Evolutionary conservation across 2,329 filamentous ascomycete species (phyloP), one percentile per base, ranked within the genome.

Genomic region (Diplodia sapinea): DNA sequence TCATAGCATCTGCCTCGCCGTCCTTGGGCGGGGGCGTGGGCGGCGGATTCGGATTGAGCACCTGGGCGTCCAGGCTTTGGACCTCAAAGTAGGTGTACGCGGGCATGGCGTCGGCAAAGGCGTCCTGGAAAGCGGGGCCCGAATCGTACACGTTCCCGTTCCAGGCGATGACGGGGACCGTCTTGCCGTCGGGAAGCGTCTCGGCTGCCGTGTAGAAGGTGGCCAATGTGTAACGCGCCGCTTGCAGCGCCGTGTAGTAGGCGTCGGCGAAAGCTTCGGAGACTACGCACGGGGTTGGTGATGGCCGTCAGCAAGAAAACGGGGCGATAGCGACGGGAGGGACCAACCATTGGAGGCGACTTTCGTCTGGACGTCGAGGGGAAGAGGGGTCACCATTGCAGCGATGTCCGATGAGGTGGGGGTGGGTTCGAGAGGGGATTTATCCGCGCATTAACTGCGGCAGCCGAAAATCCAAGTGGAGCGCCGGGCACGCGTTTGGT

Each of bases 231-330:
- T 81, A 78, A 70, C 85, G 84, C 51, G 83, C 79, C 68, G 83
- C 85, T 78, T 90, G 88, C 63, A 96, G 82, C n/a, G 90, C 85
- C 33, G 85, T 83, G 81, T 96, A 96, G 82, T 91, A 96, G 70
- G 86, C 83, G 69, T 89, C 87, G 71, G 90, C 84, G 73, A 96
- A 94, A 65, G 80, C 82, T 72, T 90, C 86, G 65, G 92, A 90
- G 69, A 89, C 92, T 91, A 38, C 9, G 8, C 31, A 33, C 31
- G 8, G 31, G 31, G 31, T 9, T 6, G 31, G 72, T 38, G 43
- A 6, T 7, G 4, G 26, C 5, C 13, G 29, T 17, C 15, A 51
- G 31, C 11, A 2, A 29, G 43, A n/a, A 11, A 23, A 17, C 12
- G 56, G 33, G 40, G 20, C 36, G 17, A 4, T 15, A 17, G 29